Base-by-base conservation (phyloP, 2,329 filamentous ascomycete species). In the Cryphonectria japonica region DNA sequence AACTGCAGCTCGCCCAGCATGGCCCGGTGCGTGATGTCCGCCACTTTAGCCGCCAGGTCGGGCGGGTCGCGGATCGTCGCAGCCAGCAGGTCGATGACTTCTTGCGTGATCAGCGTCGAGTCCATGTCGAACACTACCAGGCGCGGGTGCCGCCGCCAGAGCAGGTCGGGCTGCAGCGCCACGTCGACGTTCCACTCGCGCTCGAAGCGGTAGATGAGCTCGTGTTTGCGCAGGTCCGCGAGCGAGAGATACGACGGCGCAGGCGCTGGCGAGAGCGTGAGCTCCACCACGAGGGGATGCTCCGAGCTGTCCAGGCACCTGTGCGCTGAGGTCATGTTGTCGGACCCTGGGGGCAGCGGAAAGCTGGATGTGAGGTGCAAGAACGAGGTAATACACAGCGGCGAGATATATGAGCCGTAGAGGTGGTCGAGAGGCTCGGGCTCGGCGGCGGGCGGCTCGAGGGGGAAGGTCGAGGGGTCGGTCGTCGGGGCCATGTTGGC, bases 81-180 rank as follows among this genome's bases (percentile, higher is more conserved):
- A 4, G 96, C 96, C 70, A 99, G 91, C 77, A 98, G 91, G 80
- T 99, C 96, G 78, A 99, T 98, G 72, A 98, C 95, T 83, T 99
- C 96, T 80, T 99, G 95, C 68, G 95, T 92, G 79, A 99, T 98
- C 72, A 99, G 87, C 0, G 96, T 99, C 80, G 92, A 96, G 83
- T 99, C 96, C 96, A 99, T 99, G 81, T 99, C 96, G 78, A 99
- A 99, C 43, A 98, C 93, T 3, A 95, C 94, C 14, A 98, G 85
- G 11, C 95, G 89, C 75, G 95, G 95, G 81, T 97, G 89, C 39
- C 91, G 88, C 71, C 94, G 86, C 85, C 91, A 94, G 43, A 95
- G 85, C 41, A 85, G 88, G 78, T 95, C 93, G 57, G 82, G 82
- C 80, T 97, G 93, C 73, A 97, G 85, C 29, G 93, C 88, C 19